Conservation (phyloP, 2,329 filamentous ascomycete species). For the Stachybotrys echinatus region DNA sequence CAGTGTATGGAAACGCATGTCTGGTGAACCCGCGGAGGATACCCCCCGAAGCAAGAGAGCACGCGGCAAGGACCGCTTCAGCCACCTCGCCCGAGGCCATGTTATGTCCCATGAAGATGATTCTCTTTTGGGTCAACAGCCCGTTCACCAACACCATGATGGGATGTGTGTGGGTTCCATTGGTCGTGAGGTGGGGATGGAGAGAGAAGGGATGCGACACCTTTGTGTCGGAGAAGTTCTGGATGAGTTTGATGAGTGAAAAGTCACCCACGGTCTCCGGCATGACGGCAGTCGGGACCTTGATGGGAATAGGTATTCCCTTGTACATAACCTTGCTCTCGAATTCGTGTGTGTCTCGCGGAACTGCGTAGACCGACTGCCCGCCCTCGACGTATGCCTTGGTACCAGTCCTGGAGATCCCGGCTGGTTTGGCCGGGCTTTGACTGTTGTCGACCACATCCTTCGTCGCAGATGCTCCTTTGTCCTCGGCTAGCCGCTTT, state of each 20-base stretch:
- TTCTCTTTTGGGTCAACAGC: conserved; percentile 88
- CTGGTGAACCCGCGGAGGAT: conserved; percentile 90
- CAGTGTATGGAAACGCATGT: conserved; percentile 96
- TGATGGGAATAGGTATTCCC: conserved; percentile 93
- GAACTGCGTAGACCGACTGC: conserved; percentile 65
- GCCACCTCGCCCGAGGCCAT: conserved; percentile 93
- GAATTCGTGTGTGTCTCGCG: conserved; percentile 95
- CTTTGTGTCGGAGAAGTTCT: conserved; percentile 84
- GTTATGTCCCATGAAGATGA: conserved; percentile 94
- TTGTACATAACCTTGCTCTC: conserved; percentile 95
- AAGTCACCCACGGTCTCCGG: conserved; percentile 97
- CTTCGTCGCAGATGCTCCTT: conserved; percentile 35
- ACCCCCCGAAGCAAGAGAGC: conserved; percentile 86
- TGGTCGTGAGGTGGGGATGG: conserved; percentile 90
- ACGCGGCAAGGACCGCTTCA: conserved; percentile 96
- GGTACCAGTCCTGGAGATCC: conserved; percentile 56
- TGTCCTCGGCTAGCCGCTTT: conserved; percentile 67
- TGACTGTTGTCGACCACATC: conserved; percentile 34
- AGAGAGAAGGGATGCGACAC: conserved; percentile 75
- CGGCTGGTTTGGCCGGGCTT: conserved; percentile 40
- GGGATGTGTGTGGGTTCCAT: conserved; percentile 83
- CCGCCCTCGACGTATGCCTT: conserved; percentile 57
- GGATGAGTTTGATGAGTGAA: conserved; percentile 93
- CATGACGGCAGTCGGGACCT: conserved; percentile 88
- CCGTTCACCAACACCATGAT: conserved; percentile 94